phyloP scores from a whole-genome alignment of 768 basidiomycete genomes.

The Gymnopilus dilepis region DNA sequence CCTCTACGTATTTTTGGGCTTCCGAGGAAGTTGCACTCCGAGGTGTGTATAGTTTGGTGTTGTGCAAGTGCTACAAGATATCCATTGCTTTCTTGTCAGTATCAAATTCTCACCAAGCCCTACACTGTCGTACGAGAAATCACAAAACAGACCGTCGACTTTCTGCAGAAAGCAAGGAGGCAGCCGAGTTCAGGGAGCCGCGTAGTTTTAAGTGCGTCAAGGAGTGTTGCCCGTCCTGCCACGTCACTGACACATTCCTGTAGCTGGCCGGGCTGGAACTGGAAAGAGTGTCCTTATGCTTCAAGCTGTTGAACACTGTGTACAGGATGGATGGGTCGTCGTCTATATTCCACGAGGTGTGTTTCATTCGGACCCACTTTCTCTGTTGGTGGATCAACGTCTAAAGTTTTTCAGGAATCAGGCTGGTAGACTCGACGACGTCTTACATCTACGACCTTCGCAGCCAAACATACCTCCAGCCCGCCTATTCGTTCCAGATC shows the following conservation, averaged over 20 bases:
- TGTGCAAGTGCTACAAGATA: background rate
- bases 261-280: slow-evolving; percentile 77
- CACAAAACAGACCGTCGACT: slow-evolving; percentile 60
- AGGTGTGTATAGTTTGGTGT: slow-evolving; percentile 49
- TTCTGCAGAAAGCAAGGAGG: slow-evolving; percentile 55
- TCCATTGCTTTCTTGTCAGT: slow-evolving; percentile 43
- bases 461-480: slow-evolving; percentile 80
- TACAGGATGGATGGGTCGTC: slow-evolving; percentile 75
- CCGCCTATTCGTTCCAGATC: slow-evolving; percentile 63
- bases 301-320: slow-evolving; percentile 75
- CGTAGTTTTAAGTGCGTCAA: slow-evolving; percentile 66
- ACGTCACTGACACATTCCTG: slow-evolving; percentile 17
- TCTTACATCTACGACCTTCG: slow-evolving; percentile 75
- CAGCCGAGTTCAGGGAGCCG: slow-evolving; percentile 57
- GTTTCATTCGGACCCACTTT: slow-evolving; percentile 20
- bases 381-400: background rate
- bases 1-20: slow-evolving; percentile 72
- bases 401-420: slow-evolving; percentile 39
- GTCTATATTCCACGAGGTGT: slow-evolving; percentile 83
- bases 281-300: slow-evolving; percentile 84
- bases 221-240: background rate
- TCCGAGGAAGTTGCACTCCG: slow-evolving; percentile 70
- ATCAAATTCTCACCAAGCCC: slow-evolving; percentile 70
- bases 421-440: slow-evolving; percentile 76
- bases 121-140: slow-evolving; percentile 73